Conservation (phyloP, 164 flowering plant genomes). For the Brasenia schreberi region DNA sequence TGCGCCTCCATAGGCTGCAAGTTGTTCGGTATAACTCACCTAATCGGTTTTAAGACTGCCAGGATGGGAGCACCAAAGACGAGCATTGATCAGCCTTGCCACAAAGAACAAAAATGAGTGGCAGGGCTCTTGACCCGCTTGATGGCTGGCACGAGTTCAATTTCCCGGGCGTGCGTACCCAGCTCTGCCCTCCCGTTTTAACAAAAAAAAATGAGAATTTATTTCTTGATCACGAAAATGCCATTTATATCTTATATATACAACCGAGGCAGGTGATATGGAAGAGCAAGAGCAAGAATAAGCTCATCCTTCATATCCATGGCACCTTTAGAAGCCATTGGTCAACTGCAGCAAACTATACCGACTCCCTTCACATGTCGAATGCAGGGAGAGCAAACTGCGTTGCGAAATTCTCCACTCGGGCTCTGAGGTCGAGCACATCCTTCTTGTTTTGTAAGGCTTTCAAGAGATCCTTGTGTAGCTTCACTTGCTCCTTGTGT, state of each 20-base stretch:
- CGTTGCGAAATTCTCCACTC: slow-evolving; percentile 62
- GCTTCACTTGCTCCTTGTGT: slow-evolving; percentile 59
- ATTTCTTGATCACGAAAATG: background rate
- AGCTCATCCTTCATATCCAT: background rate
- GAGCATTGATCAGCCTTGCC: background rate
- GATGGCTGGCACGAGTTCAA: too few species aligned
- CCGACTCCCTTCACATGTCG: slow-evolving; percentile 22
- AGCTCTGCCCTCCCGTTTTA: background rate
- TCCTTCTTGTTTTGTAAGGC: slow-evolving; percentile 63
- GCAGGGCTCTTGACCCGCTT: too few species aligned
- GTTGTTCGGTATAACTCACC: background rate
- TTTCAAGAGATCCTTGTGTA: slow-evolving; percentile 44
- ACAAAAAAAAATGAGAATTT: background rate
- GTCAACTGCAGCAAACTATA: background rate
- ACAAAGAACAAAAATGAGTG: background rate
- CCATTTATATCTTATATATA: background rate
- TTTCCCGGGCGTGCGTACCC: too few species aligned
- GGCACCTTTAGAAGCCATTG: background rate
- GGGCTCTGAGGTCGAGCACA: slow-evolving; percentile 43
- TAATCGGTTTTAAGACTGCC: background rate
- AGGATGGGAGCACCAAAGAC: background rate
- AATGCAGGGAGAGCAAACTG: slow-evolving; percentile 79
- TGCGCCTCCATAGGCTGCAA: too few species aligned
- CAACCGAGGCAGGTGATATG: background rate
- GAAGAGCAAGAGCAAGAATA: background rate